Base-by-base conservation (phyloP, 2,329 filamentous ascomycete species). In the Talaromyces sp. region DNA sequence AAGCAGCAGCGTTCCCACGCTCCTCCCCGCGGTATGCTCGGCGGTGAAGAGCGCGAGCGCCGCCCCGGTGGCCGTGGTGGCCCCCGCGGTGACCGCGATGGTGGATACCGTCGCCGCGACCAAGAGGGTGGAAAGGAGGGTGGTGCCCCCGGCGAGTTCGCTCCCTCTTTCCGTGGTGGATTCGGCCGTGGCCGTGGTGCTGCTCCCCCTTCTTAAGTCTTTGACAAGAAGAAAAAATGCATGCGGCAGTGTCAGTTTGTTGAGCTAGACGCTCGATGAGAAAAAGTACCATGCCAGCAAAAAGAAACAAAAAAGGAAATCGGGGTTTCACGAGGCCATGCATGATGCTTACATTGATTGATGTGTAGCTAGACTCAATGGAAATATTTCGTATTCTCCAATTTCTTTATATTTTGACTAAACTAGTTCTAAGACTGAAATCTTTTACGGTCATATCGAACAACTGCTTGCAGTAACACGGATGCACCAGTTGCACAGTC, bases 1-100 rank as follows among this genome's bases (percentile, higher is more conserved):
- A 99, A 99, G 91, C 93, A 97, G 86, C 92, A 97, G 87, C 92
- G 95, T 82, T 95, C 92, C 75, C 92, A 97, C 83, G 93, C 92
- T 84, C 93, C 93, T 81, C 93, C 95, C 78, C 93, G 95, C 77
- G 95, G 95, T 78, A 98, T 99, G 95, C 88, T 98, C 84, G 92
- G 92, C 74, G 87, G 85, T 77, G 86, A 88, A 70, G 93, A 96
- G 25, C 62, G 62, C 79, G 91, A 95, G 84, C 86, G 89, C 78
- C 88, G 92, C 82, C 88, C 90, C 71, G 91, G 91, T 76, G 89
- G 90, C 81, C 89, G 91, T 83, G 88, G 90, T 82, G 88, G 88
- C 70, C 85, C 83, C 76, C 83, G 84, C 76, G 88, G 90, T 54
- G 62, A 63, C 56, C 62, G 62, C 36, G 90, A 90, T 72, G 93